Conservation (phyloP, 345 rosid species). For the Passiflora organensis region DNA sequence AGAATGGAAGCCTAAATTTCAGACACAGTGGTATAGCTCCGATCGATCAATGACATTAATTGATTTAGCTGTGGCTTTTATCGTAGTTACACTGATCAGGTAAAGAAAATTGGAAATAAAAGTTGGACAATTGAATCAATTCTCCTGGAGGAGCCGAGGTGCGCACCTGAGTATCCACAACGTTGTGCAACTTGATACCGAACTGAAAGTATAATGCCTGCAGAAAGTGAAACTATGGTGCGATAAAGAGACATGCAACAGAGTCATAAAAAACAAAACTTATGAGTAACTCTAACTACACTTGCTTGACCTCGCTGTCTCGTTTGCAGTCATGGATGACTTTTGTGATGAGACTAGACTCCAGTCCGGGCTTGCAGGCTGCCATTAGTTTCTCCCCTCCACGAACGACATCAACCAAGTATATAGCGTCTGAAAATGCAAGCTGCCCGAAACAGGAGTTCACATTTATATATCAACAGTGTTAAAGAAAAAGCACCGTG, state of each 20-base stretch:
- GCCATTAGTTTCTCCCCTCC: neutral
- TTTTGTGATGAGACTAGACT: neutral
- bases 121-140: too few relatives aligned
- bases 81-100: too few relatives aligned
- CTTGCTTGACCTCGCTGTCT: neutral
- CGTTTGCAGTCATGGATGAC: neutral
- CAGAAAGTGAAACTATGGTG: neutral
- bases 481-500: too few relatives aligned
- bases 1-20: neutral
- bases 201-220: conserved; percentile 1
- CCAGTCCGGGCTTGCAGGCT: neutral
- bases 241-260: neutral
- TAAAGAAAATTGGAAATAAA: too few relatives aligned
- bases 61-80: too few relatives aligned
- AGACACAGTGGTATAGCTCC: neutral
- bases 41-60: neutral
- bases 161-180: conserved; percentile 1
- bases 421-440: neutral
- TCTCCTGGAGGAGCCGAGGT: too few relatives aligned
- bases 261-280: neutral
- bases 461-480: too few relatives aligned
- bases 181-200: conserved; percentile 1
- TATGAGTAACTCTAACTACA: neutral
- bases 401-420: neutral
- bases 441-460: neutral